Evolutionary conservation across 768 basidiomycete genomes (phyloP).

Genomic region (Cyathus striatus): DNA sequence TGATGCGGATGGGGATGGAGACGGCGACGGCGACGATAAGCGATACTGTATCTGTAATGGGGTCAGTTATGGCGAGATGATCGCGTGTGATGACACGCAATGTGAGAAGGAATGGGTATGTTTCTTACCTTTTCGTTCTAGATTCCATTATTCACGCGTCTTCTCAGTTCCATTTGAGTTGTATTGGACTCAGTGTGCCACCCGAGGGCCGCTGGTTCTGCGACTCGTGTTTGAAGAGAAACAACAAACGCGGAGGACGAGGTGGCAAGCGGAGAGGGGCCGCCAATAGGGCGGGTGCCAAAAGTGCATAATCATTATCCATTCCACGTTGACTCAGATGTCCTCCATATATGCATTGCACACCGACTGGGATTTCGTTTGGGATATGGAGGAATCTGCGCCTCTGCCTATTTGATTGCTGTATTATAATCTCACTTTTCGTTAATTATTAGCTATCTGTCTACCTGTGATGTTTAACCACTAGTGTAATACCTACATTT

Average conservation of each 20-base stretch:
- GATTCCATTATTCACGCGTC: conserved; percentile 5
- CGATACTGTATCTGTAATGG: conserved; percentile 85
- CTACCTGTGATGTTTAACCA: no score
- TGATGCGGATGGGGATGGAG: conserved; percentile 43
- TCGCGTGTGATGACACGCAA: conserved; percentile 79
- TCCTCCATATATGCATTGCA: no score
- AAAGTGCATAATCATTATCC: conserved; percentile 11
- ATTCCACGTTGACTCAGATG: no score
- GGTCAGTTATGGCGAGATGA: conserved; percentile 90
- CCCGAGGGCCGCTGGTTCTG: conserved; percentile 79
- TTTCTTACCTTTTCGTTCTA: conserved; percentile 15
- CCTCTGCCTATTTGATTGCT: no score
- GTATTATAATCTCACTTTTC: no score
- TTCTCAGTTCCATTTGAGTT: conserved; percentile 72
- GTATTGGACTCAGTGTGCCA: conserved; percentile 60
- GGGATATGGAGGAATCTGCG: no score
- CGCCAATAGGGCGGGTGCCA: conserved; percentile 21
- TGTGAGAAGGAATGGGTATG: conserved; percentile 91
- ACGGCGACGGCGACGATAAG: conserved; percentile 56
- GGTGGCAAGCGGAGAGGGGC: conserved; percentile 45
- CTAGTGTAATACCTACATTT: no score
- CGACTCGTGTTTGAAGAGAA: conserved; percentile 55
- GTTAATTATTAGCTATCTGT: no score
- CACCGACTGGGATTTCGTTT: no score
- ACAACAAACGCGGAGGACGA: conserved; percentile 44